A percentile compares a stretch with the other conserved stretches of the same genome.
Conservation (phyloP, 805 yeast species). For the Lachancea sp. region DNA sequence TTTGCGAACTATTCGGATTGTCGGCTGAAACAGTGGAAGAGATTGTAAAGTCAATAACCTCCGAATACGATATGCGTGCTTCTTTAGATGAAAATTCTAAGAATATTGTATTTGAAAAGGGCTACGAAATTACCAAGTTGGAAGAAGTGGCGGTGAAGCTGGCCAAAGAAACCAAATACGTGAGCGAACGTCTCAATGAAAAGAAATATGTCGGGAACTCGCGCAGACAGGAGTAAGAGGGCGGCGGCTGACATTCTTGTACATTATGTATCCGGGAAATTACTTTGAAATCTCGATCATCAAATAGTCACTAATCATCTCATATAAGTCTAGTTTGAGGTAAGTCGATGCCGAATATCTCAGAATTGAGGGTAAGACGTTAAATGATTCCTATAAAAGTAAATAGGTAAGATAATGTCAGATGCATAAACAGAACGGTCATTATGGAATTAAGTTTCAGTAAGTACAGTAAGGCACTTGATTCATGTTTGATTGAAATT, state of each 20-base stretch:
- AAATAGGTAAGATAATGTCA: too few relatives aligned
- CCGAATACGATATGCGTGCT: constrained; percentile 71
- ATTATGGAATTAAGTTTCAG: too few relatives aligned
- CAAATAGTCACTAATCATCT: constrained; percentile 4
- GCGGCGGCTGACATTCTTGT: constrained; percentile 3
- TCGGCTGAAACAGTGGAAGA: constrained; percentile 49
- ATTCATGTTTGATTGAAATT: too few relatives aligned
- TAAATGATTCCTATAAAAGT: too few relatives aligned
- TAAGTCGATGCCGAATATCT: too few relatives aligned
- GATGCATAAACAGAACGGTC: too few relatives aligned
- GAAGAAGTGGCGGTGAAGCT: constrained; percentile 82
- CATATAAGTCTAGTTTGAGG: too few relatives aligned
- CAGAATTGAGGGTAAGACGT: too few relatives aligned
- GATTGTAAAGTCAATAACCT: constrained; percentile 68
- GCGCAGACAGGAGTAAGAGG: constrained; percentile 7
- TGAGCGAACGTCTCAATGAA: constrained; percentile 28
- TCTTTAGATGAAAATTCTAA: constrained; percentile 56
- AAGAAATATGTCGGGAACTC: constrained; percentile 8
- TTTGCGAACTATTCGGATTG: constrained; percentile 63
- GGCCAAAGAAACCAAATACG: constrained; percentile 36
- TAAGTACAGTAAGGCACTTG: too few relatives aligned
- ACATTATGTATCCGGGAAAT: constrained; percentile 7
- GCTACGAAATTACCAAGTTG: constrained; percentile 73
- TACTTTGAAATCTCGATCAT: constrained; percentile 1
- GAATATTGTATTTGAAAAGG: constrained; percentile 62